These are phyloP conservation scores for Leccinum subtestaceum DNA, from an alignment of 768 basidiomycete genomes.

Conservation along the genomic window DNA sequence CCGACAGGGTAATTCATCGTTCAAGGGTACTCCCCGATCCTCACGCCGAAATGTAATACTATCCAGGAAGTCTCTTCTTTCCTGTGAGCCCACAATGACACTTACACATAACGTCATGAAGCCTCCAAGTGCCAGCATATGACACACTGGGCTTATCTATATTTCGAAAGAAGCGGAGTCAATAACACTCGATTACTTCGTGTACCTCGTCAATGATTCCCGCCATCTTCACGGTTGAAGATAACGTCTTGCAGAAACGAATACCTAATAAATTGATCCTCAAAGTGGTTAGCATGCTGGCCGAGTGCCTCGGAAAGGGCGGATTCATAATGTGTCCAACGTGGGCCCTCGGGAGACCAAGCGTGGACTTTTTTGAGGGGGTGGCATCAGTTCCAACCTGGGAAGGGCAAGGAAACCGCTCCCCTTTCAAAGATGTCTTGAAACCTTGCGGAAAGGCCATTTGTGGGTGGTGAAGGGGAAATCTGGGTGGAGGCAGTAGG, in stretches of 20 bases:
- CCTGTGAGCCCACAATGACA: background rate
- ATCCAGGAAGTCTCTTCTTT: background rate
- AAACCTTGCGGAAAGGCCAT: background rate
- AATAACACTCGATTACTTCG: slow-evolving; percentile 5
- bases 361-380: background rate
- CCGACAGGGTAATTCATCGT: slow-evolving; percentile 4
- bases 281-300: background rate
- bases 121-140: slow-evolving; percentile 1
- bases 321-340: background rate
- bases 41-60: slow-evolving; percentile 5
- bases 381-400: background rate
- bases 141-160: slow-evolving; percentile 3
- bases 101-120: slow-evolving; percentile 4
- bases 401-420: background rate
- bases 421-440: background rate
- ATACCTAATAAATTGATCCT: background rate
- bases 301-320: slow-evolving; percentile 2
- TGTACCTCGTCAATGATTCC: slow-evolving; percentile 3
- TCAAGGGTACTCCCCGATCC: slow-evolving; percentile 19
- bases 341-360: background rate
- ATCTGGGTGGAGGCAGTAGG: background rate
- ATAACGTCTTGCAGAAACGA: background rate
- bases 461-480: background rate
- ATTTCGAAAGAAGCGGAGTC: slow-evolving; percentile 2
- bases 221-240: background rate